Conservation (phyloP, 768 basidiomycete species). For the Pleurotus tuoliensis region DNA sequence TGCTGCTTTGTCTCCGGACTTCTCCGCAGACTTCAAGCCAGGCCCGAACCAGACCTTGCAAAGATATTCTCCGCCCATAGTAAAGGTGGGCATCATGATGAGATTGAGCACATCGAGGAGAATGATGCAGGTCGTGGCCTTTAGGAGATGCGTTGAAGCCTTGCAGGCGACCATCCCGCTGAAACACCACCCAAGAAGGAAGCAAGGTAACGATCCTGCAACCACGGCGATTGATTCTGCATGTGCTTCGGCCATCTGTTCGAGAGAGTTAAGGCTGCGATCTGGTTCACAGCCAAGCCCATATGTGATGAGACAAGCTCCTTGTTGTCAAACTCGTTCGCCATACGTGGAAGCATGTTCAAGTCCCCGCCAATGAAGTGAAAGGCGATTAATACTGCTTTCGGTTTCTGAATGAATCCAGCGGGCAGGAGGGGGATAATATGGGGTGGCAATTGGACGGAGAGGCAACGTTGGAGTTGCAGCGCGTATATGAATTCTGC, state of each 20-base stretch:
- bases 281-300: not conserved
- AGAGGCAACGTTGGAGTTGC: not conserved
- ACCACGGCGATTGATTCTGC: conserved; percentile 2
- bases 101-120: conserved; percentile 5
- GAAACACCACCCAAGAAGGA: conserved; percentile 9
- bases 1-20: not conserved
- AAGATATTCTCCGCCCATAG: not conserved
- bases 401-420: conserved; percentile 2
- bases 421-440: not conserved
- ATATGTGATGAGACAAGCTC: conserved; percentile 4
- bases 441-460: not conserved
- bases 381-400: conserved; percentile 4
- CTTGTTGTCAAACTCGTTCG: conserved; percentile 5
- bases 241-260: conserved; percentile 1
- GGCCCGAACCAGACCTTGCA: not conserved
- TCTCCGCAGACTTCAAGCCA: not conserved
- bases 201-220: conserved; percentile 7
- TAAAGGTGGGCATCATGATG: not conserved
- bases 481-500: conserved; percentile 4
- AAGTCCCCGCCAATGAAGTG: conserved; percentile 5
- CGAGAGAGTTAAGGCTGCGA: not conserved
- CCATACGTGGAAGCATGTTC: conserved; percentile 2
- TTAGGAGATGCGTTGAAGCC: not conserved
- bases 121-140: conserved; percentile 4
- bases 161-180: conserved; percentile 5